Evolutionary conservation across 2,329 filamentous ascomycete species (phyloP), one percentile per base, ranked within the genome.

Genomic region (Fusarium euwallaceae): DNA sequence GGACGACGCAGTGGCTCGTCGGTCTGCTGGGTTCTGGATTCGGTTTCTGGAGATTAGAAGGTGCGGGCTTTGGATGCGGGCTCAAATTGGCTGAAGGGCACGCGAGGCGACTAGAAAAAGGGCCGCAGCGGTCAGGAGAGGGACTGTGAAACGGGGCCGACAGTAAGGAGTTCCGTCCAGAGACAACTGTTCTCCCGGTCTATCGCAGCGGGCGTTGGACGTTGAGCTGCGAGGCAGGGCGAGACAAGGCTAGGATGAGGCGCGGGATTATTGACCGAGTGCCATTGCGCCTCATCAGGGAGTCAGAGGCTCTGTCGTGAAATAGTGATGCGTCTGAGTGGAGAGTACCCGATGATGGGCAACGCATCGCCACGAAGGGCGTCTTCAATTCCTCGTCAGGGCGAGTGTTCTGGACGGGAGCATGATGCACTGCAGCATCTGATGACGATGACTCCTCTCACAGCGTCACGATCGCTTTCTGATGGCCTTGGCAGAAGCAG

Each of bases 401-500:
- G 69, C 65, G 64, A 66, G 69, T 59, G 69, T 61, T 61, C 66
- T 73, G 59, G 60, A 61, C 72, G 62, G 66, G 60, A 58, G 70
- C 63, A 63, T 70, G 63, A 68, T 61, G 41, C 2, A 41, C 37
- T 41, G 65, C 17, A 60, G 17, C 56, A 45, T n/a, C 39, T 55
- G 36, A 67, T 59, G 56, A 58, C 29, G 29, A 58, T 58, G 61
- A 65, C 62, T 70, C 73, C 39, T 67, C 39, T 70, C 61, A 63
- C 56, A 70, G 39, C 48, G 66, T 70, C 72, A 68, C 61, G 72
- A 75, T 75, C 66, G 69, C 63, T 75, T 62, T 74, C 41, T 74
- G 73, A 70, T 55, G 73, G 73, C 71, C 73, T 75, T 75, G 73
- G 73, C 70, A 71, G 73, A 74, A 56, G 73, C 73, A 76, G 34